Base-by-base conservation (phyloP, 306 rosid species). In the Quercus engelmannii region DNA sequence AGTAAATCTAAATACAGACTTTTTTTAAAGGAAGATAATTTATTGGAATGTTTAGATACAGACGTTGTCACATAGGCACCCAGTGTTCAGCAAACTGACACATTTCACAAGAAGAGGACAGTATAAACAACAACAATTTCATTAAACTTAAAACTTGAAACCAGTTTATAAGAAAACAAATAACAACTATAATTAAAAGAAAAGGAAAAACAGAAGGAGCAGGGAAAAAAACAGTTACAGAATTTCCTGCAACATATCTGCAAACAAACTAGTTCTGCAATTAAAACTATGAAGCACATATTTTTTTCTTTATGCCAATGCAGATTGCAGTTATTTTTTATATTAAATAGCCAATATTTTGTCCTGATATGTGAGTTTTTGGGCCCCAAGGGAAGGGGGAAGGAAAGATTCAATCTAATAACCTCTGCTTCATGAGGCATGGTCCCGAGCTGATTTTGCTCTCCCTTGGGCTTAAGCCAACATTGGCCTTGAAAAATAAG, bases 1-100 rank as follows among this genome's bases (percentile, higher is more conserved):
- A 33, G 75, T 71, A 55, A 75, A 59, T 82, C 68, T 69, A 83
- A 74, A 46, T 62, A 72, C 35, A 57, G 74, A 13, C 46, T 28
- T 54, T 14, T 46, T 74, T 51, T 49, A 17, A 6, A 20, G 17
- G 5, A 49, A 28, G 20, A 62, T 71, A 18, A 49, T 6, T 69
- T 55, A 15, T 20, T 51, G 76, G 51, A 64, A 49, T 46, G 56
- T 21, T 28, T 20, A 74, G 67, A 19, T 1, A 18, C 6, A 46
- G 23, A 28, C 4, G 10, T 62, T 62, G 54, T 74, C 41, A 14
- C 35, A 62, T 62, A 11, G 69, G 38, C 14, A 26, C 3, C 41
- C 35, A 10, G 28, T 5, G 35, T 62, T 11, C 69, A 62, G 15
- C 69, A 62, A 28, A 62, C 69, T 26, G 69, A 62, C 28, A 25